Evolutionary conservation across 2,329 filamentous ascomycete genomes (phyloP), one percentile per base, ranked within the genome.

Genomic region (Neurospora crassa): DNA sequence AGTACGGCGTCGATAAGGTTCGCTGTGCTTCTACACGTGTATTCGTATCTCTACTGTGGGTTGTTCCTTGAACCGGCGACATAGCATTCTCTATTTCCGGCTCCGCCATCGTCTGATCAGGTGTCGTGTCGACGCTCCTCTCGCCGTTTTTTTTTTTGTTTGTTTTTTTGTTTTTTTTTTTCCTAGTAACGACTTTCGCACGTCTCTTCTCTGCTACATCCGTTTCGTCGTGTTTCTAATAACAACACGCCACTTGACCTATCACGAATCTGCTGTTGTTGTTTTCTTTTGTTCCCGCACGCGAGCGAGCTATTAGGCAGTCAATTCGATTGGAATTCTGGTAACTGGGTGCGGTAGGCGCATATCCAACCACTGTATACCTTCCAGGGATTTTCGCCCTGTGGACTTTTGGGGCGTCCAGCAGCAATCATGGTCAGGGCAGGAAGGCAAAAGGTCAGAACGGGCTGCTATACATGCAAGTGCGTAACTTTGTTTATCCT

Each of bases 381-480:
- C 24, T 34, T 63, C 24, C 16, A 63, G 53, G 53, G 53, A 63
- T 63, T 63, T 63, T 63, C 53, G 34, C 16, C 16, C 53, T 63
- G 53, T 16, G 16, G 29, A 37, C 7, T 37, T n/a, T 37, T 5
- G 34, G 53, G 29, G 29, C 53, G 53, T 63, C 37, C 53, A 63
- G 53, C 53, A 63, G 53, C 53, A 43, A 68, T 7, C 24, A 74
- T 73, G 73, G 68, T 69, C n/a, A 59, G 73, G 24, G 73, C 71
- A 70, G 73, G 73, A 8, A 68, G 70, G 2, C 70, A 73, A 53
- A 74, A 74, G 68, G 73, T 74, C 45, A 72, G 59, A 53, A 73
- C 73, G 18, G 73, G 73, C 3, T 74, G 73, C 41, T 67, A 68
- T 40, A 74, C 73, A 24, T 74, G 73, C 73, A 74, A 74, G 73